Evolutionary conservation across 192 early-diverging fungal genomes (phyloP), one percentile per base, ranked within the genome.

Genomic region (Globomyces pollinis-pini): DNA sequence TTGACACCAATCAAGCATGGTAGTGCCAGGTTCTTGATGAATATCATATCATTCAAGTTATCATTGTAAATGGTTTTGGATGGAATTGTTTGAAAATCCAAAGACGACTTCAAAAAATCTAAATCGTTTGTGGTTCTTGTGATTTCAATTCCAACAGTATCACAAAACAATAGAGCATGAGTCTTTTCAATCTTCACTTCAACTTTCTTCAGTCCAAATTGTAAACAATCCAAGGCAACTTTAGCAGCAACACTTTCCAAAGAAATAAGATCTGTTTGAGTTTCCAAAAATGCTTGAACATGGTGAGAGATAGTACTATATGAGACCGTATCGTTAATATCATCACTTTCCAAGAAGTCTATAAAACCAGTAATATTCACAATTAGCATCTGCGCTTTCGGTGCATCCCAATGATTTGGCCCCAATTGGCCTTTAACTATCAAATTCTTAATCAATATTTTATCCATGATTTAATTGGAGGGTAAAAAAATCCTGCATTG

Each of bases 1-100:
- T 96, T 91, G 9, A 99, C 86, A 21, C 96, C 96, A 41, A 99
- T 88, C 32, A 99, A 91, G 18, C 90, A 85, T 65, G 76, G 86
- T 15, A 93, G 70, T 12, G 69, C 71, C 43, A 98, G 72, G 58
- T 84, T 78, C 61, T 88, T 84, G 57, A 98, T 90, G 66, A 93
- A 86, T 32, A 96, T 87, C 35, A 74, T 67, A 66, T 98, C 96
- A 18, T 90, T 60, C 18, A 67, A 76, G 9, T 30, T 33, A 20
- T 41, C 50, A 9, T 38, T 21, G 26, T 31, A 44, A 2, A 38
- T 28, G 4, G 30, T 16, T 28, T 23, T 28, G 13, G 62, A n/a
- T 8, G 60, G 32, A n/a, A n/a, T n/a, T n/a, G n/a, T n/a, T n/a
- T n/a, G n/a, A n/a, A n/a, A n/a, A n/a, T n/a, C n/a, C n/a, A n/a